Evolutionary conservation across 768 basidiomycete genomes (phyloP), one percentile per base, ranked within the genome.

Genomic region (Tricholoma hemisulphureum): DNA sequence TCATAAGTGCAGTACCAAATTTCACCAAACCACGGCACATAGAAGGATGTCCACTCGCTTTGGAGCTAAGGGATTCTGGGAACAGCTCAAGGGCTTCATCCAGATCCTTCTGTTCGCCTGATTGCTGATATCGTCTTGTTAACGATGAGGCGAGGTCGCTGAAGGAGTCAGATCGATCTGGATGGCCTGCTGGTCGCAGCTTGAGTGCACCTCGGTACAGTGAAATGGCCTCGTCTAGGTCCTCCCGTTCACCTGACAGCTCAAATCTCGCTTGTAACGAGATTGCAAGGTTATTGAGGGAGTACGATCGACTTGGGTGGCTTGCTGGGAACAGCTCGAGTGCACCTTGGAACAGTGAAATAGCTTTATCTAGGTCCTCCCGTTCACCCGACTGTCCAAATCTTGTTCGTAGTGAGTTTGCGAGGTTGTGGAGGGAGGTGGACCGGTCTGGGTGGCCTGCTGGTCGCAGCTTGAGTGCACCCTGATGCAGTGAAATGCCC

Each of bases 251-350:
- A 6, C 55, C 58, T 10, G 55, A 57, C 2, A 61, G 54, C 24
- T 67, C 63, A 49, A 74, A 75, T 18, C 65, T 71, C 51, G 61
- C 56, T 8, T 61, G 28, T 11, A 73, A 61, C 6, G 66, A 64
- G 43, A 63, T 61, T 2, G 69, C 73, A 29, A 73, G n/a, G n/a
- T n/a, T n/a, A n/a, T n/a, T n/a, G n/a, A n/a, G n/a, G n/a, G n/a
- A n/a, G n/a, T n/a, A n/a, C n/a, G n/a, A n/a, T n/a, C n/a, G n/a
- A n/a, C n/a, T n/a, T n/a, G n/a, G n/a, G n/a, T n/a, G n/a, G n/a
- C n/a, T n/a, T n/a, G n/a, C n/a, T n/a, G n/a, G n/a, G n/a, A n/a
- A n/a, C n/a, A n/a, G n/a, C n/a, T n/a, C n/a, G n/a, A n/a, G n/a
- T n/a, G n/a, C n/a, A n/a, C n/a, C n/a, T n/a, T n/a, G n/a, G n/a